Conservation (phyloP, 2,329 filamentous ascomycete species). For the Alternaria incomplexa region DNA sequence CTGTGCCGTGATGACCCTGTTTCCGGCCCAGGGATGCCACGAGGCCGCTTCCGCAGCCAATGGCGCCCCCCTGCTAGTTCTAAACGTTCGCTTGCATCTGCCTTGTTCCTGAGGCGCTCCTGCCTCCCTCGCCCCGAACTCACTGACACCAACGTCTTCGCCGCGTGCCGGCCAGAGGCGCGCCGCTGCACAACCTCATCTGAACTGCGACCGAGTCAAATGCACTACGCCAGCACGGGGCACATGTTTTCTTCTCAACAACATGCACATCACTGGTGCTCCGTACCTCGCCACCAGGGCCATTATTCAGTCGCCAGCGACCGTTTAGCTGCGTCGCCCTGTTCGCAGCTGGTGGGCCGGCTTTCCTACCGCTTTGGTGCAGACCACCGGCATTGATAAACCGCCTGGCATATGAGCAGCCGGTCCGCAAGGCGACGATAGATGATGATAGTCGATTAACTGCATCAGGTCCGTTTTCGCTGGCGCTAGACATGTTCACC, state of each 20-base stretch:
- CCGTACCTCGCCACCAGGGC: conserved; percentile 1
- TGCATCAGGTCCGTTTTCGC: conserved; percentile 14
- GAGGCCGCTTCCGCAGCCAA: conserved; percentile 21
- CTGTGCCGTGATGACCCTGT: conserved; percentile 12
- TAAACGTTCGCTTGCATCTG: conserved; percentile 23
- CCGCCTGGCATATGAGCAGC: conserved; percentile 10
- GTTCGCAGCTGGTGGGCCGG: conserved; percentile 2
- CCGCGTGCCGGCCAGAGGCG: neutral
- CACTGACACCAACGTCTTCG: conserved; percentile 5
- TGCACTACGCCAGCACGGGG: neutral
- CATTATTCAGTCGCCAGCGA: neutral
- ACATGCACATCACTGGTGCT: neutral
- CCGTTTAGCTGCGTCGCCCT: conserved; percentile 8
- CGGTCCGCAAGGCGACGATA: neutral
- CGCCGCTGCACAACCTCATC: neutral
- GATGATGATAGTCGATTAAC: neutral
- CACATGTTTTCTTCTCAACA: conserved; percentile 7
- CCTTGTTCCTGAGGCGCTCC: conserved; percentile 17
- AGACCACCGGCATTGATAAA: conserved; percentile 5
- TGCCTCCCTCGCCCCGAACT: neutral
- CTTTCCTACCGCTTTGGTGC: conserved; percentile 12
- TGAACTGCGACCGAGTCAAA: neutral
- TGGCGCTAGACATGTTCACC: conserved; percentile 14
- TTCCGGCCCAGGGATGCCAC: conserved; percentile 17
- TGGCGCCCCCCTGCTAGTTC: conserved; percentile 1